Evolutionary conservation across 768 basidiomycete genomes (phyloP), one percentile per base, ranked within the genome.

Genomic region (Goffeauzyma gilvescens): DNA sequence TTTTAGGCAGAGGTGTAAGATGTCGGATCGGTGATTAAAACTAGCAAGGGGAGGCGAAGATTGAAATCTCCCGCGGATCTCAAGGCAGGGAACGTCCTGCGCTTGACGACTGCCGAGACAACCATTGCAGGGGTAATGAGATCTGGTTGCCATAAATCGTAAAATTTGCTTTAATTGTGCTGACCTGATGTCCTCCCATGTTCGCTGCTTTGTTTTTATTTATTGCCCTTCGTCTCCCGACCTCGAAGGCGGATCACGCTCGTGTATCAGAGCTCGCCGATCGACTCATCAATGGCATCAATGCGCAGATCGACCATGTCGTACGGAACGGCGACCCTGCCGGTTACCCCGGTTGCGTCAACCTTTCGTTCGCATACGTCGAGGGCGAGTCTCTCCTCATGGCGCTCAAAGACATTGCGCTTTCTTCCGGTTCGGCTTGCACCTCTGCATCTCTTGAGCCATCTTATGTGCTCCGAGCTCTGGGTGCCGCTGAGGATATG

Each of bases 401-500:
- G 93, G 89, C 90, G 9, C 65, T 98, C 53, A 98, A 98, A 74
- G 85, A 96, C 57, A 81, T 96, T 50, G 93, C 93, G 4, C 72
- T 98, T 33, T 96, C 93, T 5, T 96, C 90, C 6, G 93, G 93
- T 28, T 90, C 86, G 57, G 93, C 93, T 6, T 98, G 93, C 57
- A 98, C 93, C 25, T 96, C 90, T 0, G 93, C 93, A 7, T 96
- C 90, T 6, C 70, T 98, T 42, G 93, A 98, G 63, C 93, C 93
- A 6, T 95, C 89, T 18, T 98, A 98, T 61, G 93, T 98, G 4
- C 75, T 98, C 25, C 78, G 93, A 39, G 93, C 93, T 3, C 73
- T 98, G 33, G 87, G 85, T 77, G 85, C 90, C 26, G 86, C 87
- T 21, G 93, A 98, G 61, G 93, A 96, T 57, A 93, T 95, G 87